phyloP scores from a whole-genome alignment of 768 basidiomycete species.

The Cyathus striatus region DNA sequence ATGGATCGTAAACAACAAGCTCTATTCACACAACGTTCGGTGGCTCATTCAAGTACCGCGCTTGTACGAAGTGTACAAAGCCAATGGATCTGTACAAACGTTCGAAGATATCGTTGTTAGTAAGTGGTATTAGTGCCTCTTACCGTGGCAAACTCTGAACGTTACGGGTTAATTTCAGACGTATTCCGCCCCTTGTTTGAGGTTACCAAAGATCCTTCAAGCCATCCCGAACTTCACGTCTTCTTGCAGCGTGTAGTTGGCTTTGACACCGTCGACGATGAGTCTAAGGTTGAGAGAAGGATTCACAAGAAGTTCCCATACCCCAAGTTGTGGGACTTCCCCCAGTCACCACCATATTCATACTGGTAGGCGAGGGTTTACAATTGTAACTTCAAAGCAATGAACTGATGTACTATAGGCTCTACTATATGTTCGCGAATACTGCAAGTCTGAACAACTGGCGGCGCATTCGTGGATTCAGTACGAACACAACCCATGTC shows the following conservation, averaged over 20 bases:
- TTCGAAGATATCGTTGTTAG: conserved; percentile 91
- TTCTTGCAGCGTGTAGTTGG: conserved; percentile 95
- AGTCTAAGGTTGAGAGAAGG: conserved; percentile 88
- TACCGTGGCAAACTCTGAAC: conserved; percentile 1
- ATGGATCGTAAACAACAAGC: conserved; percentile 93
- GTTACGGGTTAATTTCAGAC: conserved; percentile 45
- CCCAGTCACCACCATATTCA: conserved; percentile 89
- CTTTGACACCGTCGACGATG: conserved; percentile 98
- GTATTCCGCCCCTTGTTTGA: conserved; percentile 93
- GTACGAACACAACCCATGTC: conserved; percentile 45
- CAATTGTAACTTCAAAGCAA: neutral
- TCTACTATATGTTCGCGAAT: conserved; percentile 98
- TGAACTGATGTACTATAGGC: conserved; percentile 39
- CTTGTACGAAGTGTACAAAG: conserved; percentile 93
- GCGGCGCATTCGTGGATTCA: conserved; percentile 84
- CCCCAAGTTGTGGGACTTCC: conserved; percentile 84
- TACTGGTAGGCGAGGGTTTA: conserved; percentile 66
- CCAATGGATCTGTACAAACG: conserved; percentile 72
- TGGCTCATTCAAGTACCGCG: conserved; percentile 97
- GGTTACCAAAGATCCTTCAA: conserved; percentile 85
- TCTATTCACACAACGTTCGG: conserved; percentile 94
- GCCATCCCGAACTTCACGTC: conserved; percentile 91
- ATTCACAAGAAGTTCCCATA: conserved; percentile 94
- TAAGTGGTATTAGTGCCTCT: conserved; percentile 32
- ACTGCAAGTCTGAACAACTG: conserved; percentile 94